Percentiles rank a stretch among this genome's conserved stretches.
Conservation (phyloP, 306 rosid species). For the Inga oerstediana region DNA sequence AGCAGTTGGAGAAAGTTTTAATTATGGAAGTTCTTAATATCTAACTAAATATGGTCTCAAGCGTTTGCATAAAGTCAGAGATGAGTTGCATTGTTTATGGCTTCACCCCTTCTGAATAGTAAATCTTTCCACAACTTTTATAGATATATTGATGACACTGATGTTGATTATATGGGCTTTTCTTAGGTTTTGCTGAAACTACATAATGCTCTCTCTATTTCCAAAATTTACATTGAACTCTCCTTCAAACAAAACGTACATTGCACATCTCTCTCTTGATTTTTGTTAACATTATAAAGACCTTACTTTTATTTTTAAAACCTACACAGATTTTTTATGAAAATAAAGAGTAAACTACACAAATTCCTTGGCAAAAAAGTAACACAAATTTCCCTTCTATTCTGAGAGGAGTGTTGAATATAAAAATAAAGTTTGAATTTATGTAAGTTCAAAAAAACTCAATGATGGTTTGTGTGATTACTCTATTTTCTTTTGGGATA, state of each 20-base stretch:
- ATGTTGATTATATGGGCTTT: neutral
- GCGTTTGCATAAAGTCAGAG: neutral
- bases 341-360: neutral
- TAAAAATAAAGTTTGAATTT: neutral
- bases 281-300: neutral
- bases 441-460: neutral
- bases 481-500: neutral
- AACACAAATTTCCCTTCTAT: neutral
- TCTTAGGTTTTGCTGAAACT: neutral
- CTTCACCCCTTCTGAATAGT: neutral
- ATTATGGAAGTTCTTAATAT: constrained; percentile 12
- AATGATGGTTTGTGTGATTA: neutral
- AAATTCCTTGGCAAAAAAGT: too few relatives aligned
- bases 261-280: neutral
- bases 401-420: neutral
- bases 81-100: neutral
- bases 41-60: neutral
- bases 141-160: neutral
- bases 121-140: neutral
- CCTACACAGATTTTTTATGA: neutral
- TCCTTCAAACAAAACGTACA: neutral
- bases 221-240: neutral
- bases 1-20: constrained; percentile 10
- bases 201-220: neutral
- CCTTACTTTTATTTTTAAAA: neutral